Base-by-base conservation (phyloP, 768 basidiomycete species). In the Xerocomellus chrysenteron region DNA sequence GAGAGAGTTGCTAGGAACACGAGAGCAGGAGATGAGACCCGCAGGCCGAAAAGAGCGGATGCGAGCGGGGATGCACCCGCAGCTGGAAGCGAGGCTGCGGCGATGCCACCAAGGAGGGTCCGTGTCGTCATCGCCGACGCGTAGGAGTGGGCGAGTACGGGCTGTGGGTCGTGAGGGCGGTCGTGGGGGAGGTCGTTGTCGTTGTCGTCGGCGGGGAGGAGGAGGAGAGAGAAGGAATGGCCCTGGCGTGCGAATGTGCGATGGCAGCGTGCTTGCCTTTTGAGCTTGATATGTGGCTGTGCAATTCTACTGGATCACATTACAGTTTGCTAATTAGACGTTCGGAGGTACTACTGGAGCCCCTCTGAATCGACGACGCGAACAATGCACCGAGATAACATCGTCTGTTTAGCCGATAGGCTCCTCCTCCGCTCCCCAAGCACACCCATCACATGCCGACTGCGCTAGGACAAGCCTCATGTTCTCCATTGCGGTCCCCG, bases 21-120 rank as follows among this genome's bases (percentile, higher is more conserved):
- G 57, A 89, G 67, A 54, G 82, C 75, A 41, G 91, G 90, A 40
- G 88, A 89, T 36, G 87, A 69, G 58, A 89, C 73, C 60, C 89
- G 82, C 49, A 88, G 71, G 55, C 78, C 71, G 59, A 85, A 80
- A 55, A 86, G 75, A 49, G 84, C 75, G 40, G 64, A 65, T 36
- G 59, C 68, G 21, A 60, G 45, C 0, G 53, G 51, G 21, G 68
- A 62, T 64, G 60, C 54, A 57, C 63, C 66, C 61, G 44, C 61
- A 50, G 61, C 59, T 7, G 65, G 67, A 16, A 71, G 50, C 2
- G 61, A 55, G 32, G 69, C 67, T 43, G 59, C 60, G 24, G 65
- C 60, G 52, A 69, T 61, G 54, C 46, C 14, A 16, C 30, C 30
- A n/a, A 71, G 54, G 24, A 69, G 42, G 1, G 54, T 40, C 32